Evolutionary conservation across 2,329 filamentous ascomycete species (phyloP), one percentile per base, ranked within the genome.

Genomic region (Ambrosiella xylebori): DNA sequence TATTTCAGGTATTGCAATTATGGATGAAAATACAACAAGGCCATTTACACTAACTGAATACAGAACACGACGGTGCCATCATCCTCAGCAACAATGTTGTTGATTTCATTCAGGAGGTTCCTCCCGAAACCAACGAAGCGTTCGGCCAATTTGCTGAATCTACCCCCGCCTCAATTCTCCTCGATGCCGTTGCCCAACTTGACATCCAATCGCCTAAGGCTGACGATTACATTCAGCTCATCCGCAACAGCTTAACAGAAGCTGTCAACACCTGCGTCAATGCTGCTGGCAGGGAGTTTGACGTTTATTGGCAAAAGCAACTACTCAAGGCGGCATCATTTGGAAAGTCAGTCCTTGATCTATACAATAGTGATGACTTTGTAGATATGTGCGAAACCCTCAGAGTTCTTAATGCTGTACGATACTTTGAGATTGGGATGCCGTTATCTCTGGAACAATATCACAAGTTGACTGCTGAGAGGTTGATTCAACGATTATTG

Each of bases 301-400:
- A 84, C 64, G 76, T 85, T 1, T 82, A 91, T 66, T 95, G 90
- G 88, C 93, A 98, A 67, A 98, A 97, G 68, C 82, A 94, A 64
- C 76, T 98, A 1, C 76, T 98, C n/a, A 94, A 94, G 68, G 93
- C 93, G 5, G 93, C 93, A 0, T 97, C 91, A 0, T 97, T 96
- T 68, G 93, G 93, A 61, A 98, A 98, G 69, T 97, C 93, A 0
- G 93, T 97, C 0, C 77, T 98, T 2, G 93, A 97, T 65, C 82
- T 97, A 11, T 98, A 97, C 71, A 96, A 93, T 69, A 96, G 90
- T 66, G 93, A 98, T 66, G 91, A 98, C 63, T 98, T 97, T 70
- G 93, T 98, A 57, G 91, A 97, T 62, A 97, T 96, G 84, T 95
- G 89, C 64, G 91, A 98, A 69, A 93, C 85, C 0, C 73, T 98